Conservation (phyloP, 495 filamentous ascomycete species). For the Aspergillus sclerotiicarbonarius region DNA sequence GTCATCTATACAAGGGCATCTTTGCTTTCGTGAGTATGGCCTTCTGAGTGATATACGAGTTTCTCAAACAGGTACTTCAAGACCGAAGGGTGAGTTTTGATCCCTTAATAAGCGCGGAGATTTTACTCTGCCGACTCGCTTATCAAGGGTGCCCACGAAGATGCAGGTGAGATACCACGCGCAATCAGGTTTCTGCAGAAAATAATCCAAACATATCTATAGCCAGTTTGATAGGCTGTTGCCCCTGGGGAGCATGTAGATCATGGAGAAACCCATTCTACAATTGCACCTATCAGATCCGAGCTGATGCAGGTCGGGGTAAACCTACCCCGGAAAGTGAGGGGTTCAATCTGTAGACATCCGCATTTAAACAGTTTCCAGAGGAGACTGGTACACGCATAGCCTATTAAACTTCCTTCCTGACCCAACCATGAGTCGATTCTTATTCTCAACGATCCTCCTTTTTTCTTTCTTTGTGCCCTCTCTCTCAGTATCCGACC, state of each 20-base stretch:
- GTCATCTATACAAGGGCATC: too few species aligned
- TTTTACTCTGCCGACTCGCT: too few species aligned
- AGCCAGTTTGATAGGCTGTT: neutral
- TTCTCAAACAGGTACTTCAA: too few species aligned
- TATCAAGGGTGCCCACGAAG: too few species aligned
- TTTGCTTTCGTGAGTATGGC: too few species aligned
- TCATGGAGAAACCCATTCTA: neutral
- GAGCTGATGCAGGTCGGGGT: neutral
- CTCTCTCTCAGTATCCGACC: neutral
- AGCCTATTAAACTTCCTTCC: neutral
- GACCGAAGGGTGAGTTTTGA: too few species aligned
- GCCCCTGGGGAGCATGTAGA: neutral
- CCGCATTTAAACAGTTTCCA: neutral
- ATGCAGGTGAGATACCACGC: too few species aligned
- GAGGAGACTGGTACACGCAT: neutral
- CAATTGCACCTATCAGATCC: conserved; percentile 1
- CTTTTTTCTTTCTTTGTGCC: neutral
- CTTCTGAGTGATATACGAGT: too few species aligned
- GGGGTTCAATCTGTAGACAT: neutral
- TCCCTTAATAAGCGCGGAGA: too few species aligned
- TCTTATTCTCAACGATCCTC: neutral
- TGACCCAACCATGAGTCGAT: neutral
- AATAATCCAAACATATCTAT: neutral
- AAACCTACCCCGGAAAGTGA: neutral
- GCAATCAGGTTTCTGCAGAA: neutral